Percentiles rank a stretch among this genome's conserved stretches.
Conservation (phyloP, 1,284 basidiomycete genomes). For the Austroboletus niveus region DNA sequence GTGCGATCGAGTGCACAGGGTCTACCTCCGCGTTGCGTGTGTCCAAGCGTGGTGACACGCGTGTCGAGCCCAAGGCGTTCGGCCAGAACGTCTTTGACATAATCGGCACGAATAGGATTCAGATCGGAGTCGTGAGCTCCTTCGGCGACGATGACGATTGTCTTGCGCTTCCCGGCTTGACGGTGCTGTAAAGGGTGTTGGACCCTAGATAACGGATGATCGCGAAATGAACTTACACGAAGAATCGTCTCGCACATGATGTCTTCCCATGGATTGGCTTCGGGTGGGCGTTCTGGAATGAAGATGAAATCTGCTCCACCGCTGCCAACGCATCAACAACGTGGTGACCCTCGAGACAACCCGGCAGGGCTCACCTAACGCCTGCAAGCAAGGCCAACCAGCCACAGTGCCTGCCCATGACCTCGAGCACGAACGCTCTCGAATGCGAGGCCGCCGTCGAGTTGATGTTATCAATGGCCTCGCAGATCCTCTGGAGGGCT, state of each 20-base stretch:
- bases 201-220: neutral
- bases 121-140: constrained; percentile 88
- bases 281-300: constrained; percentile 91
- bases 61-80: constrained; percentile 92
- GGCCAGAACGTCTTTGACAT: constrained; percentile 87
- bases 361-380: constrained; percentile 58
- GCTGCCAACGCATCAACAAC: constrained; percentile 38
- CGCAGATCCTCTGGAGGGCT: constrained; percentile 94
- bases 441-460: constrained; percentile 96
- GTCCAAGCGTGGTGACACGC: constrained; percentile 96
- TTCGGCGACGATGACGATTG: constrained; percentile 97
- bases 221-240: constrained; percentile 46
- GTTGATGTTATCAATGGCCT: constrained; percentile 97
- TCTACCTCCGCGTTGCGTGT: constrained; percentile 93
- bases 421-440: constrained; percentile 96
- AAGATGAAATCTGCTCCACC: constrained; percentile 97
- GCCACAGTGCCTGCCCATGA: constrained; percentile 98
- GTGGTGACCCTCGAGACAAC: neutral
- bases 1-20: constrained; percentile 94
- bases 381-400: constrained; percentile 96
- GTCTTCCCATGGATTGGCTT: constrained; percentile 80
- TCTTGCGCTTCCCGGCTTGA: constrained; percentile 91
- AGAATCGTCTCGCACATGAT: constrained; percentile 90
- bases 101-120: constrained; percentile 87
- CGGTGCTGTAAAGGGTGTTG: constrained; percentile 66